These are phyloP conservation scores for Viola pubescens DNA, from an alignment of 441 rosid genomes.

Conservation along the genomic window DNA sequence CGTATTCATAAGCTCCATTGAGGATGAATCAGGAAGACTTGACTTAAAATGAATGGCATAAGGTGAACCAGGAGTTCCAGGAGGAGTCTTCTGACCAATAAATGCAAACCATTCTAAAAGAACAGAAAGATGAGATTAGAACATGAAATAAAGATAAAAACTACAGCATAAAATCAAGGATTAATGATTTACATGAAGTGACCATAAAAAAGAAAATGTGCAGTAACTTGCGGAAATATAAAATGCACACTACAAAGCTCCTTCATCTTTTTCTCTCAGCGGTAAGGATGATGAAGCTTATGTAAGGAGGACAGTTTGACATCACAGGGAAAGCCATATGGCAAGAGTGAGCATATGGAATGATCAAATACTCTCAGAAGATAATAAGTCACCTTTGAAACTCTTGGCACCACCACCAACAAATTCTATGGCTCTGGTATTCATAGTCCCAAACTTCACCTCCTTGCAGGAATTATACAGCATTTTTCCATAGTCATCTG, in stretches of 20 bases:
- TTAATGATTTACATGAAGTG: neutral
- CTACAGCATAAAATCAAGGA: constrained; percentile 1
- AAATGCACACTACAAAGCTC: too few relatives aligned
- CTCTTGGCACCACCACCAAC: constrained; percentile 77
- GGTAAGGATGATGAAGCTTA: too few relatives aligned
- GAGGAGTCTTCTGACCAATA: constrained; percentile 58
- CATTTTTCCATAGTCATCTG: constrained; percentile 67
- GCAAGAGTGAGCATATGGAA: neutral
- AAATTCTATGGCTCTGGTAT: constrained; percentile 73
- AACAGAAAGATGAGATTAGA: constrained; percentile 4
- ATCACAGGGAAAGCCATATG: neutral
- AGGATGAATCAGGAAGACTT: constrained; percentile 42
- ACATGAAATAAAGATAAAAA: constrained; percentile 14
- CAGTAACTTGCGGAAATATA: too few relatives aligned
- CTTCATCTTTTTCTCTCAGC: too few relatives aligned
- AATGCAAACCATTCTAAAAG: constrained; percentile 75
- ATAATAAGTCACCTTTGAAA: constrained; percentile 43
- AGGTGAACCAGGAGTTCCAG: constrained; percentile 72
- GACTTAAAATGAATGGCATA: constrained; percentile 60
- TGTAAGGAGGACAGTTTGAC: neutral
- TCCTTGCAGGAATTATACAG: constrained; percentile 76
- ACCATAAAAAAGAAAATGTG: too few relatives aligned
- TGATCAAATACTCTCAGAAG: constrained; percentile 6
- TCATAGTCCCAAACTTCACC: constrained; percentile 88
- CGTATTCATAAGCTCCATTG: constrained; percentile 76